Evolutionary conservation across 768 basidiomycete species (phyloP), one percentile per base, ranked within the genome.

Genomic region (Kwoniella bestiolae): DNA sequence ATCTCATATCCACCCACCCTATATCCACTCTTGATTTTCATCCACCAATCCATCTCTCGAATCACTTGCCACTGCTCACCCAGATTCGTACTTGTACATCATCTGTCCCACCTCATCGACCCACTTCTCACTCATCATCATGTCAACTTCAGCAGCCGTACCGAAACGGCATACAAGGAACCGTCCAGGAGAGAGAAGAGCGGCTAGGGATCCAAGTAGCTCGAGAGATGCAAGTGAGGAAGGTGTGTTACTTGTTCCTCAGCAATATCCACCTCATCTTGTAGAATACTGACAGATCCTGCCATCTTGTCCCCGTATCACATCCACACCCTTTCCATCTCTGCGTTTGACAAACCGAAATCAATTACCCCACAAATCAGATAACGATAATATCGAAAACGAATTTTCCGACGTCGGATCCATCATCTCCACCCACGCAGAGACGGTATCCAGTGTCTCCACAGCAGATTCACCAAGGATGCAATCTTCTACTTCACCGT

Each of bases 201-300:
- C 55, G 41, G 63, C 63, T n/a, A 52, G 64, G 41, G 75, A 68
- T 56, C 67, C 67, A 14, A 69, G 65, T n/a, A 72, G 72, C 49
- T 77, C 76, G 50, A 57, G 75, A 63, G 80, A 82, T 69, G 81
- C 81, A 16, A 81, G 80, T 63, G 81, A 81, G 56, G 81, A 82
- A 66, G 78, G 81, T 82, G 60, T 69, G 75, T 69, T n/a, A n/a
- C n/a, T n/a, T n/a, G n/a, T n/a, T n/a, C n/a, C n/a, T n/a, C n/a
- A n/a, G n/a, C n/a, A n/a, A n/a, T n/a, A n/a, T n/a, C n/a, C n/a
- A n/a, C n/a, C n/a, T n/a, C n/a, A n/a, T n/a, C n/a, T n/a, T n/a
- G n/a, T n/a, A n/a, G n/a, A 18, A 52, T 25, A 26, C 12, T 11
- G 50, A 28, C 50, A 12, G 28, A 52, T 28, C 28, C 50, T 3